Conservation (phyloP, 345 rosid species). For the Boechera divaricarpa region DNA sequence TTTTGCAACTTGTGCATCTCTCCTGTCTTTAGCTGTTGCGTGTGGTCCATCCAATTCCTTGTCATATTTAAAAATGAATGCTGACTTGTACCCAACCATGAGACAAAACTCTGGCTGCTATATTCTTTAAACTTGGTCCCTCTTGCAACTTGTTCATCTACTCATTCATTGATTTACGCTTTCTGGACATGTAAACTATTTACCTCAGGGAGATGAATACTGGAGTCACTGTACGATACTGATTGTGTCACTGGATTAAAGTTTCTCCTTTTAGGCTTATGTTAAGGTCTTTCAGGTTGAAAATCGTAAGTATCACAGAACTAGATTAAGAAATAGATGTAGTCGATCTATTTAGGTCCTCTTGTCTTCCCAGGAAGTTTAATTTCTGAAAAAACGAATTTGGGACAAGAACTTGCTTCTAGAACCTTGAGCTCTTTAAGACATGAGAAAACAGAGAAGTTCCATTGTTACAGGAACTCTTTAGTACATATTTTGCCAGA, state of each 20-base stretch:
- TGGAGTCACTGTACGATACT: constrained; percentile 1
- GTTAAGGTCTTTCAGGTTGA: constrained; percentile 11
- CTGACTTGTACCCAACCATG: constrained; percentile 47
- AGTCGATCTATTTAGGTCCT: not conserved
- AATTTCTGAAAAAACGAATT: not conserved
- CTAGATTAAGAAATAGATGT: not conserved
- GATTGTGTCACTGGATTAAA: not conserved
- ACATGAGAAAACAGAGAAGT: constrained; percentile 34
- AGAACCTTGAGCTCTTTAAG: constrained; percentile 15
- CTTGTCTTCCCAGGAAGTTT: constrained; percentile 1
- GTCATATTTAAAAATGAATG: constrained; percentile 30
- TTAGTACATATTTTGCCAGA: constrained; percentile 29
- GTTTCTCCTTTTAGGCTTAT: constrained; percentile 23
- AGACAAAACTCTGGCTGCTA: constrained; percentile 40
- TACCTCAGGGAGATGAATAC: constrained; percentile 7
- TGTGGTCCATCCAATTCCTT: constrained; percentile 45
- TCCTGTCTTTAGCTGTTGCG: constrained; percentile 19
- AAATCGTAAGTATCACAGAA: not conserved
- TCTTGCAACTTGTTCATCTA: constrained; percentile 43
- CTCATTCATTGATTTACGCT: constrained; percentile 27
- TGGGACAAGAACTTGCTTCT: constrained; percentile 21
- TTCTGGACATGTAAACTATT: constrained; percentile 20
- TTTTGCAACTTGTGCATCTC: constrained; percentile 43
- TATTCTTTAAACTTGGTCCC: constrained; percentile 35
- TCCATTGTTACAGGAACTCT: constrained; percentile 38